Percentiles rank a stretch among this genome's conserved stretches.
These are phyloP conservation scores for Coniosporium tulheliwenetii DNA, from an alignment of 2,329 filamentous ascomycete species.

Conservation along the genomic window DNA sequence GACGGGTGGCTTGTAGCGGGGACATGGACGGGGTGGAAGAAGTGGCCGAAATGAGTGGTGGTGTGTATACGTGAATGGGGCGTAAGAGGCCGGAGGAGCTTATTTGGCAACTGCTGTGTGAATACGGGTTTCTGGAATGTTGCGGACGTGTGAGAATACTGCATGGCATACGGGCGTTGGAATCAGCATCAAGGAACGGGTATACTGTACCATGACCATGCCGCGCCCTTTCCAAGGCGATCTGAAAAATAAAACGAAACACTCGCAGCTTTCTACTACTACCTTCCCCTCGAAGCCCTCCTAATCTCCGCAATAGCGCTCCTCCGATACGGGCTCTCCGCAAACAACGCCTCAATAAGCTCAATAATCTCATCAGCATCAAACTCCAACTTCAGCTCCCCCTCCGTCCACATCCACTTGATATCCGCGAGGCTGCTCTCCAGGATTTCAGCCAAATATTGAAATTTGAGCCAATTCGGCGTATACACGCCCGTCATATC, in stretches of 20 bases:
- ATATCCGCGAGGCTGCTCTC: slow-evolving; percentile 49
- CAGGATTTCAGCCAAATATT: slow-evolving; percentile 47
- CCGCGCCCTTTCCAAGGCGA: no score
- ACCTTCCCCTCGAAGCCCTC: slow-evolving; percentile 6
- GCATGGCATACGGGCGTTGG: no score
- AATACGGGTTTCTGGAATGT: no score
- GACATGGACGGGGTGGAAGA: slow-evolving; percentile 63
- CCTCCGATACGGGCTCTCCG: slow-evolving; percentile 43
- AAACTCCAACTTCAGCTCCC: slow-evolving; percentile 48
- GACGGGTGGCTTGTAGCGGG: no score
- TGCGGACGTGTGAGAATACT: no score
- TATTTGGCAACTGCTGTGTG: no score
- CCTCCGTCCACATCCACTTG: slow-evolving; percentile 48
- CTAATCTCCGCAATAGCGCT: slow-evolving; percentile 42
- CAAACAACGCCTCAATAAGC: slow-evolving; percentile 47
- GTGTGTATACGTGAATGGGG: no score
- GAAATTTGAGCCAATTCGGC: slow-evolving; percentile 48
- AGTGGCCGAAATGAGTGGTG: slow-evolving; percentile 42
- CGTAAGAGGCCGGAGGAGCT: no score
- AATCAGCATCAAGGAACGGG: no score
- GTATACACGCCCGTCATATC: slow-evolving; percentile 46
- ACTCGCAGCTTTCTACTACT: neutral
- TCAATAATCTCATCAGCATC: slow-evolving; percentile 45
- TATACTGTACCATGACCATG: no score
- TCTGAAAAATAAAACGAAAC: no score